Percentiles rank a stretch among this genome's conserved stretches.
phyloP scores from a whole-genome alignment of 2,329 filamentous ascomycete species.

The Ceratocystiopsis brevicomis region DNA sequence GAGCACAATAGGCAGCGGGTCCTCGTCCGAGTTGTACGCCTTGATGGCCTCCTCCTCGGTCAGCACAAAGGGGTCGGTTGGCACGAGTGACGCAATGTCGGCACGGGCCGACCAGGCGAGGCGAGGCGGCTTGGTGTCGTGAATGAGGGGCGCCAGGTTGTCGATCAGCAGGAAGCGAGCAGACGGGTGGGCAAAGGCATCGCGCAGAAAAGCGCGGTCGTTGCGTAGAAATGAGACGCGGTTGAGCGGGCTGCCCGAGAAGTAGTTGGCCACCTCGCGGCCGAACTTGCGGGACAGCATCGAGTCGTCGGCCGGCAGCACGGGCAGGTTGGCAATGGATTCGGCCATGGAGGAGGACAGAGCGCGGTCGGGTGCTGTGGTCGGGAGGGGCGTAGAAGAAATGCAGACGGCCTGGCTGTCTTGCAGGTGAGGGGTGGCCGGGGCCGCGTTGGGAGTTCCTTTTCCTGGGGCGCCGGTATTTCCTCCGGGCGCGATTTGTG shows the following conservation, averaged over 20 bases:
- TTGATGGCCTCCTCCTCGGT: slow-evolving; percentile 56
- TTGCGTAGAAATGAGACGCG: slow-evolving; percentile 59
- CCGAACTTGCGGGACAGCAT: slow-evolving; percentile 65
- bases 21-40: slow-evolving; percentile 48
- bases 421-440: neutral
- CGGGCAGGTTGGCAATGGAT: slow-evolving; percentile 17
- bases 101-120: slow-evolving; percentile 50
- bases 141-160: slow-evolving; percentile 55
- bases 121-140: slow-evolving; percentile 16
- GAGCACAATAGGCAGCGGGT: slow-evolving; percentile 50
- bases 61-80: slow-evolving; percentile 48
- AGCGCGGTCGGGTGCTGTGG: no score
- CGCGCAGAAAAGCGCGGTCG: slow-evolving; percentile 49
- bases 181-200: slow-evolving; percentile 45
- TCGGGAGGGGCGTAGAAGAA: no score
- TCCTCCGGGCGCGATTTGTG: no score
- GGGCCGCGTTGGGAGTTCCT: slow-evolving; percentile 1
- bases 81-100: slow-evolving; percentile 53
- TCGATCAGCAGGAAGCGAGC: slow-evolving; percentile 64
- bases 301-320: slow-evolving; percentile 31
- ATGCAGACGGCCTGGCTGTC: no score
- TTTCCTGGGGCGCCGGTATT: neutral
- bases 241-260: slow-evolving; percentile 59
- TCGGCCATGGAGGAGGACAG: neutral
- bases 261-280: slow-evolving; percentile 68